Conservation (phyloP, 1,139 yeast species). For the Hansenula sp. region DNA sequence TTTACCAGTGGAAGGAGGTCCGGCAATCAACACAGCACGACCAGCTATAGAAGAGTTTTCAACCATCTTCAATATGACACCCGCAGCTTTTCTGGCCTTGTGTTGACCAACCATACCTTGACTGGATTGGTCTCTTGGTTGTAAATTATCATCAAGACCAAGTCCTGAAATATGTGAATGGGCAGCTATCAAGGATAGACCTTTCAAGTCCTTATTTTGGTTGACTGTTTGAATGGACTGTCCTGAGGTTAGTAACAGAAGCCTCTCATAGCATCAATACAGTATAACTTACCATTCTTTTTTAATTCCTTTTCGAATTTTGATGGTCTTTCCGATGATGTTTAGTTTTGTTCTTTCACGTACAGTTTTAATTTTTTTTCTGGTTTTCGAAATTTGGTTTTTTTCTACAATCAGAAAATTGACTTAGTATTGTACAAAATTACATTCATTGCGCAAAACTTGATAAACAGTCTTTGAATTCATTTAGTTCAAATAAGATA, state of each 20-base stretch:
- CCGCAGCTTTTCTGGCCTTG: conserved; percentile 94
- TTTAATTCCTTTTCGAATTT: not conserved
- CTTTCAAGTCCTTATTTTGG: conserved; percentile 42
- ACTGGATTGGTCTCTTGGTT: conserved; percentile 64
- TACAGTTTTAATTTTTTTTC: not conserved
- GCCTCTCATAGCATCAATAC: not conserved
- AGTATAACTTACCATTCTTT: conserved; percentile 6
- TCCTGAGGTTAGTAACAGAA: not conserved
- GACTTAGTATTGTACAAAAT: too few relatives aligned
- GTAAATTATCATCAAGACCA: conserved; percentile 86
- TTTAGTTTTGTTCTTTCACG: not conserved
- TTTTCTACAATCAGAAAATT: too few relatives aligned
- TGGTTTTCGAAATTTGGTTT: not conserved
- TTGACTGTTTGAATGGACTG: conserved; percentile 42
- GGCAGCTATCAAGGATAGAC: conserved; percentile 81
- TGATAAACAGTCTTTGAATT: too few relatives aligned
- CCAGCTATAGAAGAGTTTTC: conserved; percentile 95
- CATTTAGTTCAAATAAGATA: too few relatives aligned
- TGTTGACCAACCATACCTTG: conserved; percentile 99
- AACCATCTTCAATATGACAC: conserved; percentile 87
- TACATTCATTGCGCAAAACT: too few relatives aligned
- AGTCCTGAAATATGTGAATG: conserved; percentile 96
- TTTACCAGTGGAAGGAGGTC: conserved; percentile 98
- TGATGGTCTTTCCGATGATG: not conserved
- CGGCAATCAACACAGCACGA: conserved; percentile 91